Base-by-base conservation (phyloP, 2,329 filamentous ascomycete species). In the Pleochaeta shiraiana region DNA sequence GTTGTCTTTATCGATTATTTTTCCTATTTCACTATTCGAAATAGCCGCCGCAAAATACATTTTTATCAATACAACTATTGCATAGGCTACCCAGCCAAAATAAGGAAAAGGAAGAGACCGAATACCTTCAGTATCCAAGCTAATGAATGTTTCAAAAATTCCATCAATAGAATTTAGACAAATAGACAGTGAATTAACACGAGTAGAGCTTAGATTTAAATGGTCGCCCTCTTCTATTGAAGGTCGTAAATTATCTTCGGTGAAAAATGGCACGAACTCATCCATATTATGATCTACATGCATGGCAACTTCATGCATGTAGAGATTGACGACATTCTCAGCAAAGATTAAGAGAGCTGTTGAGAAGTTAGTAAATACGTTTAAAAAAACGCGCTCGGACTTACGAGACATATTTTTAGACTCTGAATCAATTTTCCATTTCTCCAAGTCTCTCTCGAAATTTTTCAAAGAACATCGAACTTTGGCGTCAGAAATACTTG, bases 1-100 rank as follows among this genome's bases (percentile, higher is more conserved):
- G 68, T 84, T 79, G 64, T 85, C 80, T 67, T 82, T 82, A 68
- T 83, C 79, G 67, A 92, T 84, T 21, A 90, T 80, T 66, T 81
- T 81, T n/a, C 83, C 83, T 0, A 91, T 79, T 68, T 85, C 83
- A 19, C 82, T 85, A 47, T 80, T 79, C 0, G 84, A 80, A 16
- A 80, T 79, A 1, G 81, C 81, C 3, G 85, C 83, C 9, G 79
- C 79, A 60, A 81, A 79, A 72, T 80, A 81, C 75, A 83, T 78
- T 69, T 83, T 83, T 73, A 83, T 81, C 7, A 83, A 74, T 34
- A 82, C 78, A 5, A 83, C 79, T 26, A 81, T 76, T 16, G 80
- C 78, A 69, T 83, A 83, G 12, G 79, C 78, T 59, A 78, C 76
- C 43, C 80, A 77, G 21, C 82, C 79, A 69, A 81, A 75, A 33